These are phyloP conservation scores for rapeseed (Brassica napus) DNA, from an alignment of 345 rosid species.

Conservation along the genomic window Da-Ae NC_063450.1:52416501-52417000, in stretches of 20 bases:
- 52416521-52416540: constrained; percentile 71
- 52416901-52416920: constrained; percentile 83
- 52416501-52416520: constrained; percentile 87
- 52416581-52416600: constrained; percentile 57
- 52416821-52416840: constrained; percentile 90
- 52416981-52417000: constrained; percentile 76
- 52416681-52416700: no score
- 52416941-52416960: constrained; percentile 87
- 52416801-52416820: constrained; percentile 97
- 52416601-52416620: no score
- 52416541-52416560: constrained; percentile 81
- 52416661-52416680: no score
- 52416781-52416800: constrained; percentile 89
- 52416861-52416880: constrained; percentile 90
- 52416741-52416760: constrained; percentile 68
- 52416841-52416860: constrained; percentile 81
- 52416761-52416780: constrained; percentile 72
- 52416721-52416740: constrained; percentile 56
- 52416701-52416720: no score
- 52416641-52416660: no score
- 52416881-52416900: constrained; percentile 80
- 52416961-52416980: constrained; percentile 92
- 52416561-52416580: constrained; percentile 76
- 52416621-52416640: no score
- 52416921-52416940: constrained; percentile 83